Conservation (phyloP, 2,329 filamentous ascomycete species). For the Aspergillus spinulosporus region DNA sequence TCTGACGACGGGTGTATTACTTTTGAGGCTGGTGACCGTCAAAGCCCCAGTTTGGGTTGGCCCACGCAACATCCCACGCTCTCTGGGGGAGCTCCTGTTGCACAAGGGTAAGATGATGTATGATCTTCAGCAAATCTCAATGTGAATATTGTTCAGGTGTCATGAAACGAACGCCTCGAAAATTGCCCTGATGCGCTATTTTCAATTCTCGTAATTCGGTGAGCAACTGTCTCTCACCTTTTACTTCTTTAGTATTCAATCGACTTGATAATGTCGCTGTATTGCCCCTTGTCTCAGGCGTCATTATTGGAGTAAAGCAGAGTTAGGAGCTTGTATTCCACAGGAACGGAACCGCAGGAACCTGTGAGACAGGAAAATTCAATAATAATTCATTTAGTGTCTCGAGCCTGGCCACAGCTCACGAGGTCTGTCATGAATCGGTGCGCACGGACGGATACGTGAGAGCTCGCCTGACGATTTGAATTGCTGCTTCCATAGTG, state of each 20-base stretch:
- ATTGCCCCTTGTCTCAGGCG: background rate
- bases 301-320: constrained; percentile 19
- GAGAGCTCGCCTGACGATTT: constrained; percentile 25
- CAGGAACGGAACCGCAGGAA: constrained; percentile 29
- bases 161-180: constrained; percentile 12
- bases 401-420: constrained; percentile 22
- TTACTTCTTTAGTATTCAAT: background rate
- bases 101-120: constrained; percentile 23
- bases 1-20: constrained; percentile 17
- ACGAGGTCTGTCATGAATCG: constrained; percentile 22
- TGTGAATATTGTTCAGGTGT: constrained; percentile 13
- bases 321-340: constrained; percentile 18
- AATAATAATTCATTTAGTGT: constrained; percentile 12
- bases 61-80: constrained; percentile 26
- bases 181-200: constrained; percentile 19
- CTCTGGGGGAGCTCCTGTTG: constrained; percentile 16
- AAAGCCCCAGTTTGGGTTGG: constrained; percentile 20
- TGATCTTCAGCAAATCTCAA: constrained; percentile 20
- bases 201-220: constrained; percentile 17
- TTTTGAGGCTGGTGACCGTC: constrained; percentile 24
- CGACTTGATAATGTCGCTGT: background rate
- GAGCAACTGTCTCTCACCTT: constrained; percentile 11
- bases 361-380: constrained; percentile 23
- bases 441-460: constrained; percentile 29
- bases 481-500: constrained; percentile 14